These are phyloP conservation scores for Ogataea hybrid DNA, from an alignment of 1,139 yeast genomes.

Conservation along the genomic window DNA sequence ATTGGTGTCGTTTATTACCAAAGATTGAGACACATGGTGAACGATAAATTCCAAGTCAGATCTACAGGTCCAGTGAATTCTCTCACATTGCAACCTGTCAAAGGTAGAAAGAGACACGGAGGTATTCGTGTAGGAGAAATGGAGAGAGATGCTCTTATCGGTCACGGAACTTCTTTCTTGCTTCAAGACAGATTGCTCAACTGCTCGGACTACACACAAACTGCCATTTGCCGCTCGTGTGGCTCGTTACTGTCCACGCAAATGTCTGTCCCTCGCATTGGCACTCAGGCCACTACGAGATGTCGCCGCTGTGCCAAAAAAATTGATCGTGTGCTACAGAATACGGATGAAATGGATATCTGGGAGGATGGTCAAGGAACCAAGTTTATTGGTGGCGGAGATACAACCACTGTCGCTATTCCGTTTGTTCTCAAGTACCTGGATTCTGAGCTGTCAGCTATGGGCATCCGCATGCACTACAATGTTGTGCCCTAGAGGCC, in stretches of 20 bases:
- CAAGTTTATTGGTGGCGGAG: conserved; percentile 85
- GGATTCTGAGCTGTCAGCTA: conserved; percentile 94
- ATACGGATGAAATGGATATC: conserved; percentile 68
- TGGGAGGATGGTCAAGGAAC: conserved; percentile 99
- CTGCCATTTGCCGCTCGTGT: conserved; percentile 87
- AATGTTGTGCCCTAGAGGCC: conserved; percentile 56
- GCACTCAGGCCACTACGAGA: conserved; percentile 71
- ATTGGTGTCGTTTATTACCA: conserved; percentile 97
- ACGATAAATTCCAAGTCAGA: conserved; percentile 98
- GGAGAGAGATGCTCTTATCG: conserved; percentile 99
- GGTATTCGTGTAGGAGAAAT: conserved; percentile 99
- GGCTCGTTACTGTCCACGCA: conserved; percentile 91
- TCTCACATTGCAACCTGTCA: conserved; percentile 98
- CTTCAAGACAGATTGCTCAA: conserved; percentile 93
- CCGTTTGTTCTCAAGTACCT: conserved; percentile 95
- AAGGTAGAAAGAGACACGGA: conserved; percentile 98
- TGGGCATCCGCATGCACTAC: conserved; percentile 94
- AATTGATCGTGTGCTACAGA: conserved; percentile 48
- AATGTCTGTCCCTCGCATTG: conserved; percentile 86
- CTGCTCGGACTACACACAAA: conserved; percentile 94
- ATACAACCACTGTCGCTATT: conserved; percentile 91
- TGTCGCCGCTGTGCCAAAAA: conserved; percentile 90
- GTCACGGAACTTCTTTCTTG: conserved; percentile 97
- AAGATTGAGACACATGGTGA: conserved; percentile 98
- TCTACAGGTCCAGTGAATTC: conserved; percentile 98